Evolutionary conservation across 768 basidiomycete species (phyloP), one percentile per base, ranked within the genome.

Genomic region (Cystofilobasidium capitatum): DNA sequence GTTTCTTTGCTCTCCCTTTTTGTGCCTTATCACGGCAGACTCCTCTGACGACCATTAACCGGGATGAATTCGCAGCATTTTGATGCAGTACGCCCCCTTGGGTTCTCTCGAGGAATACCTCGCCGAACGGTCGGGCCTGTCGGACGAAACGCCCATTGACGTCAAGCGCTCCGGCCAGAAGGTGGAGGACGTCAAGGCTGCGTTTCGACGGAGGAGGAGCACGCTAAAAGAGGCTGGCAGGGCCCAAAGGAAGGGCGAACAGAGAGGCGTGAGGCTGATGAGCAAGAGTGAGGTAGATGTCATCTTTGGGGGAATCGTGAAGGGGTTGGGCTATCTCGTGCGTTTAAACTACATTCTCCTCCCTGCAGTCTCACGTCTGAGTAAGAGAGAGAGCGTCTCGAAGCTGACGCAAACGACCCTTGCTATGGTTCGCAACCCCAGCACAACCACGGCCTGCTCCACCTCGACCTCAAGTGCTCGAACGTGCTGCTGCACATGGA

Each of bases 401-500:
- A 10, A 13, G 5, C 10, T 59, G 39, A 16, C 35, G 35, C 40
- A 35, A 22, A 64, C 35, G 7, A 16, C 5, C 13, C 14, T 12
- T 47, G 22, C 8, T 1, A 31, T 26, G 22, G 16, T 9, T 26
- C 20, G 44, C 12, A 14, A 13, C 2, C 16, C 0, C 70, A 78
- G 74, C 79, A 79, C 65, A 69, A 73, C 1, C 76, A 76, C 47
- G 74, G 89, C 0, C 93, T 97, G 60, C 75, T 98, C 29, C 93
- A 98, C 75, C 83, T 96, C 3, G 93, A 97, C 74, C 78, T 98
- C 70, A 98, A 96, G 76, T 91, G 91, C 13, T 91, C 89, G 8
- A 96, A 97, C 74, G 91, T 97, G 5, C 79, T 97, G 29, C 76
- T 97, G 58, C 93, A 92, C 7, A 90, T 87, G 85, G 91, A 94